Percentiles rank a stretch among this genome's conserved stretches.
These are phyloP conservation scores for Pigoraptor vietnamica DNA, from an alignment of 78 protist genomes.

Conservation along the genomic window DNA sequence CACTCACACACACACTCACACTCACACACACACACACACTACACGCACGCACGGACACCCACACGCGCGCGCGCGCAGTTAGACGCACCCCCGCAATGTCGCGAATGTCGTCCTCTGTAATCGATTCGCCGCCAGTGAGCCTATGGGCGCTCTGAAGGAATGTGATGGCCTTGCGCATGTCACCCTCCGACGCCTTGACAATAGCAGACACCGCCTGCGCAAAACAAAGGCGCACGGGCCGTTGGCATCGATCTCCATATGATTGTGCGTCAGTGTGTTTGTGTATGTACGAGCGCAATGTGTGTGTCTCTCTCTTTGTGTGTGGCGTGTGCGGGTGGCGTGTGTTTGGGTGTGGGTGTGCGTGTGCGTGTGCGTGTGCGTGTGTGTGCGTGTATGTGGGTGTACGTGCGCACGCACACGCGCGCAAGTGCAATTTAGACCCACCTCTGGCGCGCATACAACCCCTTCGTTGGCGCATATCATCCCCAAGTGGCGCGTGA, in stretches of 20 bases:
- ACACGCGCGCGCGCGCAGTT: too few relatives aligned
- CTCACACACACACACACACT: neutral
- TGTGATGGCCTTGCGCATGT: conserved; percentile 84
- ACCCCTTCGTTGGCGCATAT: conserved; percentile 62
- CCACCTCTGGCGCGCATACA: neutral
- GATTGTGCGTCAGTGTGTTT: too few relatives aligned
- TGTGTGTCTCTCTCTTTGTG: too few relatives aligned
- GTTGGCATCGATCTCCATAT: too few relatives aligned
- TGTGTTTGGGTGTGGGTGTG: neutral
- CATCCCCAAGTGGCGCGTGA: conserved; percentile 43
- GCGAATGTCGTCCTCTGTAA: conserved; percentile 17
- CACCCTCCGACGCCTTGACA: conserved; percentile 72
- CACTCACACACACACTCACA: neutral
- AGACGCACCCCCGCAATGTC: conserved; percentile 58
- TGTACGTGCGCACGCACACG: neutral
- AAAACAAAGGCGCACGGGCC: too few relatives aligned
- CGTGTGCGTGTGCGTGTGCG: neutral
- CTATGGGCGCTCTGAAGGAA: conserved; percentile 72
- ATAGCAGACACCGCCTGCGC: conserved; percentile 21
- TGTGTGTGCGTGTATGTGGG: neutral
- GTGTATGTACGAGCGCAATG: too few relatives aligned
- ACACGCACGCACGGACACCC: too few relatives aligned
- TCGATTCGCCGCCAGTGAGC: conserved; percentile 12
- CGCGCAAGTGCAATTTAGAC: neutral
- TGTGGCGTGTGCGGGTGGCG: too few relatives aligned